Base-by-base conservation (phyloP, 2,329 filamentous ascomycete genomes). In the Fusarium marasasianum region DNA sequence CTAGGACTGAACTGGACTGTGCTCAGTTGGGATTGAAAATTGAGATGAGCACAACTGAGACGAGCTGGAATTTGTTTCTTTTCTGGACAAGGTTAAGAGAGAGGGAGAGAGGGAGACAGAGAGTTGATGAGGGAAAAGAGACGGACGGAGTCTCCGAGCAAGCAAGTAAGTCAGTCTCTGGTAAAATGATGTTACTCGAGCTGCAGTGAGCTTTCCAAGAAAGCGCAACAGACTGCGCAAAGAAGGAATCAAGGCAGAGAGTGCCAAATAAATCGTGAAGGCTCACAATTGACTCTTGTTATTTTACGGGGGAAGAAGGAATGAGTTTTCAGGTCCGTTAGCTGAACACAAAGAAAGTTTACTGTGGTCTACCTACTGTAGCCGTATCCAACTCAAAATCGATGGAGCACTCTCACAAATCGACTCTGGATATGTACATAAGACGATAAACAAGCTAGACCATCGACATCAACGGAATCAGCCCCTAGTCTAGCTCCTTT, bases 191-290 rank as follows among this genome's bases (percentile, higher is more conserved):
- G 71, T 56, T 61, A 71, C 71, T 59, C 31, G 40, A 63, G 60
- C 50, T 63, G 63, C 55, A 66, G 54, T 63, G 71, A 69, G 47
- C 72, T 74, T 74, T 59, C 67, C 67, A 53, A 56, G 44, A 59
- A 59, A 72, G 44, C 37, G 26, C 38, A 38, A 65, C 29, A 53
- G 35, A 20, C 22, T n/a, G 47, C 38, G 64, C 43, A 33, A 62
- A 57, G 41, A 69, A 62, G 57, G 56, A 58, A 44, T 33, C 48
- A 63, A 44, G 55, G 41, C 29, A 50, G 41, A 47, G 55, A 18
- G 20, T 54, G 24, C 58, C 64, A 40, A 41, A 47, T 56, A 58
- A 45, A 44, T 40, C 29, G 58, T 45, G 35, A 26, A 20, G 35
- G 51, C 15, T 45, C 24, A 41, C 18, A 33, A 44, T 55, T 55